Conservation (phyloP, 2,329 filamentous ascomycete genomes). For the Sphaerulina vaccinii region DNA sequence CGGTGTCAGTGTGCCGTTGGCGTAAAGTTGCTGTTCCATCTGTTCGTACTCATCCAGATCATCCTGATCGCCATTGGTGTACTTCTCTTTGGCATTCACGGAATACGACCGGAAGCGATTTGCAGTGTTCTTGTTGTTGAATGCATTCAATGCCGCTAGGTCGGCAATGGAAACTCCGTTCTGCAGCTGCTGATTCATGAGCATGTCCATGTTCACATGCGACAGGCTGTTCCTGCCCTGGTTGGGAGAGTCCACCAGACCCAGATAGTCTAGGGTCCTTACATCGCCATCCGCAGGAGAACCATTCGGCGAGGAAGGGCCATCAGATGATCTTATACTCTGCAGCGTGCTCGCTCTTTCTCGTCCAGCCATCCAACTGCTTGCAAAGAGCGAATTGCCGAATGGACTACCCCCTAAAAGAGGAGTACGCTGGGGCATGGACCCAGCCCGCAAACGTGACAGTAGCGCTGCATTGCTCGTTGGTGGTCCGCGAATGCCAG, state of each 20-base stretch:
- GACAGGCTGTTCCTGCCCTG: constrained; percentile 71
- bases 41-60: constrained; percentile 51
- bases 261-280: constrained; percentile 91
- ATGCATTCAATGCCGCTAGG: constrained; percentile 71
- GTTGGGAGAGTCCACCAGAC: constrained; percentile 89
- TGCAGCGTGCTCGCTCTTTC: constrained; percentile 85
- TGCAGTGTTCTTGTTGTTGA: constrained; percentile 68
- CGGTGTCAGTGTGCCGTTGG: constrained; percentile 59
- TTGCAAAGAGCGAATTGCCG: constrained; percentile 82
- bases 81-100: constrained; percentile 97
- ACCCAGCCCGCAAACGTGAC: constrained; percentile 84
- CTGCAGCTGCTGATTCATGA: constrained; percentile 51
- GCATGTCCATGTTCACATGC: constrained; percentile 50
- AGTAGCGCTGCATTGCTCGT: constrained; percentile 68
- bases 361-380: constrained; percentile 77
- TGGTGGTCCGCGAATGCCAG: constrained; percentile 50
- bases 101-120: constrained; percentile 96
- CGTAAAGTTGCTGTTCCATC: constrained; percentile 54
- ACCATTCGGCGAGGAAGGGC: constrained; percentile 81
- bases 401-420: constrained; percentile 68
- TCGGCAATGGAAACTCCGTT: constrained; percentile 64
- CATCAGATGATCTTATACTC: constrained; percentile 84
- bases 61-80: constrained; percentile 77
- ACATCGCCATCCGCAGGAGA: constrained; percentile 84
- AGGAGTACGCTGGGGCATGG: constrained; percentile 84